These are phyloP conservation scores for Hypoxylon fuscum DNA, from an alignment of 495 filamentous ascomycete species.

Conservation along the genomic window DNA sequence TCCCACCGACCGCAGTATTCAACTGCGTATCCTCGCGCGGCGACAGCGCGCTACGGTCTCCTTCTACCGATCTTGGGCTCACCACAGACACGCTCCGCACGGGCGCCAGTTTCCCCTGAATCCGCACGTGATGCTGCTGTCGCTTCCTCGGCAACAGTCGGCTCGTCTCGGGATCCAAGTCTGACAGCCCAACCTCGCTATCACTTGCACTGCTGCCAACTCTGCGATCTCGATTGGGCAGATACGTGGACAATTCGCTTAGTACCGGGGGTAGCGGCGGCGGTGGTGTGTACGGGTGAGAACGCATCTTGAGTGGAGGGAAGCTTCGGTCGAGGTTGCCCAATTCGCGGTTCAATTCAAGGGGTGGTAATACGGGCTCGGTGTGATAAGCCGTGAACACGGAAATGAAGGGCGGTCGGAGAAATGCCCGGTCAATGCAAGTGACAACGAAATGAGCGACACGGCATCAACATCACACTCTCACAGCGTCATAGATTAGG, in stretches of 20 bases:
- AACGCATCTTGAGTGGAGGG: slow-evolving; percentile 43
- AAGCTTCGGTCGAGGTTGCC: not conserved
- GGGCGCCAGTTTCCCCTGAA: slow-evolving; percentile 48
- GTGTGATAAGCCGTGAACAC: too few relatives aligned
- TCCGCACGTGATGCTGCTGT: slow-evolving; percentile 44
- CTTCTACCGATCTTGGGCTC: slow-evolving; percentile 20
- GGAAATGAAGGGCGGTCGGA: too few relatives aligned
- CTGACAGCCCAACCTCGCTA: slow-evolving; percentile 43
- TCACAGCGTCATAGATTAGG: too few relatives aligned
- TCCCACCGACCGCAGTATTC: slow-evolving; percentile 31
- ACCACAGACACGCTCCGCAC: slow-evolving; percentile 46
- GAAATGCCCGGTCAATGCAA: too few relatives aligned
- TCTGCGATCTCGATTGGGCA: slow-evolving; percentile 58
- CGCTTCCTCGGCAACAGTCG: slow-evolving; percentile 44
- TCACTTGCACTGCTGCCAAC: slow-evolving; percentile 8
- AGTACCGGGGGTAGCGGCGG: slow-evolving; percentile 51
- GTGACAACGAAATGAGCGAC: too few relatives aligned
- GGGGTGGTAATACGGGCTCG: too few relatives aligned
- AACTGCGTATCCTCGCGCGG: slow-evolving; percentile 12
- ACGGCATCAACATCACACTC: too few relatives aligned
- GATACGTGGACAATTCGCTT: slow-evolving; percentile 54
- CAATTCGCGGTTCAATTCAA: too few relatives aligned
- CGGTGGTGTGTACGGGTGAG: slow-evolving; percentile 46
- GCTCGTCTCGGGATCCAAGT: slow-evolving; percentile 56
- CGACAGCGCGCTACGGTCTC: not conserved